Base-by-base conservation (phyloP, 2,329 filamentous ascomycete genomes). In the Sarocladiaceae sp. region DNA sequence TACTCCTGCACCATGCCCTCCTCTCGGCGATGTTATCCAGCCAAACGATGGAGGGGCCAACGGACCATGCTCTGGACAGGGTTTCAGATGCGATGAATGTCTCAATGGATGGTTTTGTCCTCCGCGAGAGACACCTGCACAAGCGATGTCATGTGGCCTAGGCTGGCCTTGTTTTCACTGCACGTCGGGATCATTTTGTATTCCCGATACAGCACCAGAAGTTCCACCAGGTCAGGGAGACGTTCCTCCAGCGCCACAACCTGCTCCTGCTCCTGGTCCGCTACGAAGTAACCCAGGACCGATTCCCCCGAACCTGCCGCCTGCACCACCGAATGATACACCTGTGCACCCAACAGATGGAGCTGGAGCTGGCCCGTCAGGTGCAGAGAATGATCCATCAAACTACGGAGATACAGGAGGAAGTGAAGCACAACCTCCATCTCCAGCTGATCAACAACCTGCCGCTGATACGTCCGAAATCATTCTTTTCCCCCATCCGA, bases 101-200 rank as follows among this genome's bases (percentile, higher is more conserved):
- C 56, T 61, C 5, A 55, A 65, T 37, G 63, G 64, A 5, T 63
- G 63, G 63, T 66, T 66, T 39, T 66, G 62, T 47, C 64, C 64
- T 36, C 62, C 64, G 5, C 54, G 59, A 37, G 59, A 66, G 52
- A 66, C 65, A 2, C 63, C 62, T n/a, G 58, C 63, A 22, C 62
- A 63, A 29, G 54, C 48, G 6, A 60, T 58, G 3, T 58, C 62
- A 2, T 66, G 64, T 36, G 64, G 63, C 0, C 53, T 61, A 35
- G 64, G 64, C 5, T 66, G 64, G 64, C 62, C 62, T 20, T 67
- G 65, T 22, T 62, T 62, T 33, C 63, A 66, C 36, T 66, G 64
- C 46, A 50, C 54, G 28, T 58, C 59, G 3, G 64, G 64, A 12
- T 65, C 57, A 53, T 67, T 64, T 39, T 67, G 63, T 35, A 57